Conservation (phyloP, 768 basidiomycete species). For the Tulasnella sp. region DNA sequence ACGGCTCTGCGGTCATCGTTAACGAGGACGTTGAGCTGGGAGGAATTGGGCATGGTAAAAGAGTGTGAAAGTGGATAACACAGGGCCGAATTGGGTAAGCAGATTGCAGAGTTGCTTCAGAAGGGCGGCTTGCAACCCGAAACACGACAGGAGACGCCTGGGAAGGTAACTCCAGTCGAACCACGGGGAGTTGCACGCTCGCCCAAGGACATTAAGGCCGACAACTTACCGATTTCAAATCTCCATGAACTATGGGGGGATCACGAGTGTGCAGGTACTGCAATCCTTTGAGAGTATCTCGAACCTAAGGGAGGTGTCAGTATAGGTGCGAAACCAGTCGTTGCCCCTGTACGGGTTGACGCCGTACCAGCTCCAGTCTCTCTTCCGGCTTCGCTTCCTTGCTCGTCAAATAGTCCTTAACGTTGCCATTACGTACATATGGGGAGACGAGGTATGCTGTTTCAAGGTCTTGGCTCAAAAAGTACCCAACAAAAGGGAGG, state of each 20-base stretch:
- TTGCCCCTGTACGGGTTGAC: not conserved
- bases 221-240: constrained; percentile 8
- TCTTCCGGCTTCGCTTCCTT: constrained; percentile 1
- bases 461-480: not conserved
- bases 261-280: not conserved
- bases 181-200: not conserved
- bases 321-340: not conserved
- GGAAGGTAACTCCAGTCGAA: not conserved
- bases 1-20: not conserved
- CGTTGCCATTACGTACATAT: not conserved
- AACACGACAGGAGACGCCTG: not conserved
- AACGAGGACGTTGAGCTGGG: constrained; percentile 14
- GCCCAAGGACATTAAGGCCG: not conserved
- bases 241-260: not conserved
- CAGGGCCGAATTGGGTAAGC: not conserved
- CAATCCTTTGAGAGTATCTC: constrained; percentile 2
- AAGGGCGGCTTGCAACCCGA: not conserved
- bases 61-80: not conserved
- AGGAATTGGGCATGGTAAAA: not conserved
- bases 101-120: not conserved
- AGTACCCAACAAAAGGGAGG: constrained; percentile 20
- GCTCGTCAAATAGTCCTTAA: constrained; percentile 5
- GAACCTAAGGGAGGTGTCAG: not conserved
- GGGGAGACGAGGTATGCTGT: constrained; percentile 8
- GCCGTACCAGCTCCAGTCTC: constrained; percentile 4